Percentiles rank a stretch among this genome's conserved stretches.
Conservation (phyloP, 495 filamentous ascomycete genomes). For the Penicillium dipodomyicola region DNA sequence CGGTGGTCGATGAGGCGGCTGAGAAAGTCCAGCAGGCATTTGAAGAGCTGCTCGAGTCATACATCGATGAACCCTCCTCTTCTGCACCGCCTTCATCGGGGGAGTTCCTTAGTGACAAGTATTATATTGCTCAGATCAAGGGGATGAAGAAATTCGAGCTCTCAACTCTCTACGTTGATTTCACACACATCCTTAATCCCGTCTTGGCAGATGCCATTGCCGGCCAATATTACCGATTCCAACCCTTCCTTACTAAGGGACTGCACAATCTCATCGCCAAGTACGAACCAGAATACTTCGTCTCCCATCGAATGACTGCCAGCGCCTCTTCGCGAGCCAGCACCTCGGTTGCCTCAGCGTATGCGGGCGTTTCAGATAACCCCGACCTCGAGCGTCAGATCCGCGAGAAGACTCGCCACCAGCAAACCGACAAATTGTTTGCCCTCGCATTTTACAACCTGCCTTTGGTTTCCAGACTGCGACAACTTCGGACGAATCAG, state of each 20-base stretch:
- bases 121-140: constrained; percentile 95
- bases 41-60: constrained; percentile 85
- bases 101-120: constrained; percentile 77
- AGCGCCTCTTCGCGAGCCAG: constrained; percentile 58
- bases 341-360: constrained; percentile 65
- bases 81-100: constrained; percentile 75
- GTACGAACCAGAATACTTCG: constrained; percentile 90
- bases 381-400: constrained; percentile 35
- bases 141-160: constrained; percentile 79
- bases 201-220: constrained; percentile 80
- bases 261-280: constrained; percentile 92
- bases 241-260: constrained; percentile 85
- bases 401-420: constrained; percentile 71
- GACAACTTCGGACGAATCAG: constrained; percentile 83
- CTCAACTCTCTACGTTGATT: constrained; percentile 98
- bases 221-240: constrained; percentile 89
- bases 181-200: constrained; percentile 77
- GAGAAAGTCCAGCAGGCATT: constrained; percentile 83
- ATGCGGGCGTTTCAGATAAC: constrained; percentile 62
- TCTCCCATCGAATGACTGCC: constrained; percentile 78
- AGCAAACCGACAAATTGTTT: constrained; percentile 96
- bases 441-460: constrained; percentile 95
- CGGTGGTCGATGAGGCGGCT: constrained; percentile 83
- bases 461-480: constrained; percentile 86
- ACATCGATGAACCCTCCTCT: constrained; percentile 68